Evolutionary conservation across 1,284 basidiomycete species (phyloP), one percentile per base, ranked within the genome.

Genomic region (Exobasidium cylindrosporum): DNA sequence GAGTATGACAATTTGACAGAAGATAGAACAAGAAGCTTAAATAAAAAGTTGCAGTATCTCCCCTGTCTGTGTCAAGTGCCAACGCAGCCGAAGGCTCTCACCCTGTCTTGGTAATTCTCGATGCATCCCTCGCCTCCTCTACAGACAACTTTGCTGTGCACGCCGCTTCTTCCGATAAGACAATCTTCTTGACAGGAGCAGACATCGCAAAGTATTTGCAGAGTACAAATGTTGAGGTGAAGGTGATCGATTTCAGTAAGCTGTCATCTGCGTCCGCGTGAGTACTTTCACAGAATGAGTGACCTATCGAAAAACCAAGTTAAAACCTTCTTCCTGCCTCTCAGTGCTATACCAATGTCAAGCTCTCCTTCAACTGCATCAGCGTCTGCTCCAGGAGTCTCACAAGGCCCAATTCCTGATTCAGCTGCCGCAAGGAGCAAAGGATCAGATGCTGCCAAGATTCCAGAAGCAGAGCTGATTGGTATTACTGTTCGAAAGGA

Each of bases 401-500:
- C 43, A 44, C 47, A 50, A 31, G 47, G 10, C 7, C 21, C 53
- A 2, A 50, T 24, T 4, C n/a, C 21, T 50, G 47, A 21, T 28
- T 50, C 47, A 28, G 17, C 13, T 32, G 47, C 47, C 47, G 40
- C 31, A n/a, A 55, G 32, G 4, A 55, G 32, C 26, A 32, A 49
- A 28, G 43, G 44, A 5, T 60, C 62, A 50, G 63, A 65, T 49
- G 63, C 57, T 60, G 58, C 68, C 24, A 66, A 66, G 50, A 78
- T 76, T 43, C 68, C 70, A 13, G 77, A 77, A 46, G 77, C 77
- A 2, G 73, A 74, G 63, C 68, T 78, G 64, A 76, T 75, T 60
- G 77, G 77, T 35, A 79, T 79, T 69, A 78, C 74, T 13, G 75
- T 78, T 30, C 73, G 71, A 59, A 79, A 79, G 64, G 72, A 67